Conservation (phyloP, 805 yeast genomes). For the Maudiozyma bulderi region DNA sequence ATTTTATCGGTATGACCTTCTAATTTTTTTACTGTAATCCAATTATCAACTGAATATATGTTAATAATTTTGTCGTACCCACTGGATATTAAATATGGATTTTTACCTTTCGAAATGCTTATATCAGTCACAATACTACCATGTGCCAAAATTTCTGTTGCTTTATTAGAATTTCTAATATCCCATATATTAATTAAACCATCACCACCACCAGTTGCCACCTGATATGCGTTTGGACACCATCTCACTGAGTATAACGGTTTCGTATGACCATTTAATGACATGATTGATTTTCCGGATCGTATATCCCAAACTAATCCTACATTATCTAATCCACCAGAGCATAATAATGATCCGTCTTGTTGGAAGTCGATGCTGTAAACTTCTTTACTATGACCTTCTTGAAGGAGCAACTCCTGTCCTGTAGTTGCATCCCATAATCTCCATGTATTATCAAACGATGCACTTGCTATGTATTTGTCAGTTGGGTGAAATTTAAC, state of each 20-base stretch:
- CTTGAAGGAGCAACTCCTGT: slow-evolving; percentile 55
- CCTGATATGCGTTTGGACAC: slow-evolving; percentile 62
- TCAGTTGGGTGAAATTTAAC: slow-evolving; percentile 60
- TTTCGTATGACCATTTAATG: slow-evolving; percentile 57
- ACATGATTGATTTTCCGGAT: slow-evolving; percentile 54
- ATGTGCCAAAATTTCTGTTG: slow-evolving; percentile 57
- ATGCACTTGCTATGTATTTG: slow-evolving; percentile 51
- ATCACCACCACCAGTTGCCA: slow-evolving; percentile 83
- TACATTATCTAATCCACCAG: slow-evolving; percentile 71
- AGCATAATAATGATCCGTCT: slow-evolving; percentile 68
- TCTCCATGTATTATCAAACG: slow-evolving; percentile 82
- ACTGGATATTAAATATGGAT: slow-evolving; percentile 45
- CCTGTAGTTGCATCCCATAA: slow-evolving; percentile 61
- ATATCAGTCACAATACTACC: slow-evolving; percentile 60
- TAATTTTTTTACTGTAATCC: slow-evolving; percentile 48
- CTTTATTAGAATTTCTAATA: slow-evolving; percentile 37
- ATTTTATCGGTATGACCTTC: slow-evolving; percentile 58
- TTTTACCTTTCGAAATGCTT: slow-evolving; percentile 37
- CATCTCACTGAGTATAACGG: slow-evolving; percentile 67
- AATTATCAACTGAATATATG: slow-evolving; percentile 58
- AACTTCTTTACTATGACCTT: slow-evolving; percentile 76
- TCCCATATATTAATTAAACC: slow-evolving; percentile 81
- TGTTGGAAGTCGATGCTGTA: slow-evolving; percentile 52
- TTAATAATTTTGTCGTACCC: slow-evolving; percentile 66
- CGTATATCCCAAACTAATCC: slow-evolving; percentile 81